A percentile compares a stretch with the other conserved stretches of the same genome.
phyloP scores from a whole-genome alignment of 139 green algal species.

The Ostreobium quekettii region DNA sequence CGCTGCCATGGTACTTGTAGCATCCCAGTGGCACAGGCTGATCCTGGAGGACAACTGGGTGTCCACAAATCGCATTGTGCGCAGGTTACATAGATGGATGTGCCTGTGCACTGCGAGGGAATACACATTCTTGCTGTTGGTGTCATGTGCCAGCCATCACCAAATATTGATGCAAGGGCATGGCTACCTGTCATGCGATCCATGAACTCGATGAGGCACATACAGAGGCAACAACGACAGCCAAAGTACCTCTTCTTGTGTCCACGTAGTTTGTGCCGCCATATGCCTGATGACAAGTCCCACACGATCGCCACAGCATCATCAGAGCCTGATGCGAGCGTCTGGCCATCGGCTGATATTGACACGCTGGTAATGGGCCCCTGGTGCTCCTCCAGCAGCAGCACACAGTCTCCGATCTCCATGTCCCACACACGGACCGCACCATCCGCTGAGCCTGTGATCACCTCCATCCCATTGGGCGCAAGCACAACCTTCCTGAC shows the following conservation, averaged over 20 bases:
- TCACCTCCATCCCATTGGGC: conserved; percentile 56
- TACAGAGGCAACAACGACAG: too few relatives aligned
- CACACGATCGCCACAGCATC: conserved; percentile 51
- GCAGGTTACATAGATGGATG: too few relatives aligned
- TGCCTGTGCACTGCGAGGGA: too few relatives aligned
- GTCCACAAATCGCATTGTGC: too few relatives aligned
- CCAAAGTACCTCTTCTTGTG: conserved; percentile 27
- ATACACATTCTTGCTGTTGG: too few relatives aligned
- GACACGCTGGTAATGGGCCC: conserved; percentile 40
- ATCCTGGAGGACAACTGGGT: too few relatives aligned
- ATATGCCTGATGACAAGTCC: conserved; percentile 39
- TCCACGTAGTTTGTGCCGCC: conserved; percentile 38
- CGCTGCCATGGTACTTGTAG: too few relatives aligned
- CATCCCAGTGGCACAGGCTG: too few relatives aligned
- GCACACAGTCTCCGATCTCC: conserved; percentile 76
- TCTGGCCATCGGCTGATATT: conserved; percentile 38
- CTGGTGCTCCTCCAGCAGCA: conserved; percentile 44
- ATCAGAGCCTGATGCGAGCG: conserved; percentile 34
- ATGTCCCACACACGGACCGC: conserved; percentile 69
- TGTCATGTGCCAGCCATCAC: too few relatives aligned
- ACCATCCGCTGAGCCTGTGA: conserved; percentile 54
- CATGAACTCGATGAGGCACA: conserved; percentile 18
- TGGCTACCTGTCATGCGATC: too few relatives aligned
- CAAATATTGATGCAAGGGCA: too few relatives aligned
- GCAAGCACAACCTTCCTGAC: conserved; percentile 52